Evolutionary conservation across 140 eudicot species (phyloP), one percentile per base, ranked within the genome.

Genomic region (Senecio squalidus): DNA sequence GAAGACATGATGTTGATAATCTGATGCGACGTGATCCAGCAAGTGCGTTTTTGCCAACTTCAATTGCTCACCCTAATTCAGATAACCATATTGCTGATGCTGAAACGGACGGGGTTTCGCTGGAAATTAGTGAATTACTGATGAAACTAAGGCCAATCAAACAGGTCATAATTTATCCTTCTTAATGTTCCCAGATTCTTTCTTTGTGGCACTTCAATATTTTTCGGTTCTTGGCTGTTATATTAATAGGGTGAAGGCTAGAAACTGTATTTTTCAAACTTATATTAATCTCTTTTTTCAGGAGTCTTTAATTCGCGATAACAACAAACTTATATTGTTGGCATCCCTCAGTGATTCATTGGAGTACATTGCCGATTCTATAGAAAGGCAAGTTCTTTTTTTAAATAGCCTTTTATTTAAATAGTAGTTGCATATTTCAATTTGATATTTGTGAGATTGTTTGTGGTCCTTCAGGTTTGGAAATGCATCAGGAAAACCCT

Each of bases 361-460:
- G 84, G 99, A 93, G 78, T 93, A 93, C 78, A 77, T 93, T 68
- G 99, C 99, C 16, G 95, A 88, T 40, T 88, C 99, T 58, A 84
- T 93, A 73, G 96, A 88, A 82, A 88, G 99, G 99, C 71, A 80
- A 82, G 85, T 78, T 60, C 20, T 48, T 64, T 29, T 31, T 39
- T 24, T 24, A 22, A 40, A 14, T 3, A 49, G 9, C 5, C 8
- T 31, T 31, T 6, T 10, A 6, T 31, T 31, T 31, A 10, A 3
- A 10, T 1, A n/a, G n/a, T n/a, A n/a, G n/a, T n/a, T n/a, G n/a
- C n/a, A n/a, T n/a, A n/a, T n/a, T n/a, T n/a, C n/a, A n/a, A n/a
- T n/a, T n/a, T n/a, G n/a, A n/a, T n/a, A n/a, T n/a, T n/a, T n/a
- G n/a, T n/a, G n/a, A n/a, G n/a, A n/a, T n/a, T n/a, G n/a, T n/a